Base-by-base conservation (phyloP, 352 stramenopile species). In the Globisporangium emineosum region DNA sequence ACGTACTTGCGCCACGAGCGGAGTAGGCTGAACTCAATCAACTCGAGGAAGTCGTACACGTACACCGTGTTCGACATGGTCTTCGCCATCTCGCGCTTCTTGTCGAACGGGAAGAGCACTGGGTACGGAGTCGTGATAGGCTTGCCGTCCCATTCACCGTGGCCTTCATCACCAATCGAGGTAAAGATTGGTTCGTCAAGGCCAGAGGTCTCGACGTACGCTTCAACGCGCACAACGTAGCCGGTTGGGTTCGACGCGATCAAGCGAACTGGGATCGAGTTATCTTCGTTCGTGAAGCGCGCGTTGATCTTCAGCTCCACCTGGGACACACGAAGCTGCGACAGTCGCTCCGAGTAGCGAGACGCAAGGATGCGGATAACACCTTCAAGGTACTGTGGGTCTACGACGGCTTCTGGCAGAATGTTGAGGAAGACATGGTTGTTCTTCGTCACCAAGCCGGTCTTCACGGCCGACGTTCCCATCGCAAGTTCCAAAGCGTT, bases 391-490 rank as follows among this genome's bases (percentile, higher is more conserved):
- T 98, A 96, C 54, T 98, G 90, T 56, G 97, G 96, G 69, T 99
- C 89, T 42, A 99, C 86, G 9, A 94, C 91, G 2, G 97, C 89
- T 57, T 97, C 89, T 10, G 94, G 92, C 40, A 99, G 82, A 40
- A 99, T 91, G 79, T 99, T 99, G 45, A 99, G 84, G 73, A 99
- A 99, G 27, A 99, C 88, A 83, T 99, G 97, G 78, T 99, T 99
- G 79, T 99, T 98, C 66, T 93, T 92, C 57, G 89, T 93, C 57
- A 69, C 69, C 49, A 90, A 69, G 32, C 84, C 83, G 12, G 68
- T 92, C 65, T 90, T 85, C 23, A 98, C 68, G 32, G 90, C 82
- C 3, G 95, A 84, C 75, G 98, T 98, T 33, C 96, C 76, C 70
- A 99, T 88, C 32, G 96, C 92, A 15, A 99, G 79, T 68, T 99